Percentiles rank a stretch among this genome's conserved stretches.
These are phyloP conservation scores for Kondoa malvinella DNA, from an alignment of 768 basidiomycete species.

Conservation along the genomic window DNA sequence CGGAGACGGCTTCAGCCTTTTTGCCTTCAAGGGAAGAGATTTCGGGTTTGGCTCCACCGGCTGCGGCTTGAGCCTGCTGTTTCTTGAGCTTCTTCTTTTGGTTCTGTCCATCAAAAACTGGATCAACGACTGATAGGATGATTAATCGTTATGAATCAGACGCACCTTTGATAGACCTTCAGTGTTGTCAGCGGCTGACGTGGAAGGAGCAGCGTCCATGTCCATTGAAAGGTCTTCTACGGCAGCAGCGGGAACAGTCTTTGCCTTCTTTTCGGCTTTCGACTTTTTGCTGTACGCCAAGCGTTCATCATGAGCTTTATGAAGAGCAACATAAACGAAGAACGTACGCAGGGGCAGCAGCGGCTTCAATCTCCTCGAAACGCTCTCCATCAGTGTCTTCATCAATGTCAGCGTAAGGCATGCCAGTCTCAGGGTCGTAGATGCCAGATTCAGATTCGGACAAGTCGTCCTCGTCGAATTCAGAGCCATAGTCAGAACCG, in stretches of 20 bases:
- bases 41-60: slow-evolving; percentile 38
- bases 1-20: no score
- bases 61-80: slow-evolving; percentile 26
- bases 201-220: slow-evolving; percentile 1
- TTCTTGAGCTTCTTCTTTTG: slow-evolving; percentile 20
- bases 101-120: neutral
- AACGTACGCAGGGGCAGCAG: neutral
- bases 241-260: slow-evolving; percentile 8
- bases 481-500: slow-evolving; percentile 14
- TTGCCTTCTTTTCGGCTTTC: slow-evolving; percentile 9
- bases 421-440: slow-evolving; percentile 17
- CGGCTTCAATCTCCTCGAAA: slow-evolving; percentile 17
- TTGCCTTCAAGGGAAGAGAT: slow-evolving; percentile 23
- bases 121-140: neutral
- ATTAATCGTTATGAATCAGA: neutral
- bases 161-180: slow-evolving; percentile 6
- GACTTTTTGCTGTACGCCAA: neutral
- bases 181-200: slow-evolving; percentile 9
- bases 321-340: neutral
- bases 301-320: no score
- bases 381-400: slow-evolving; percentile 1
- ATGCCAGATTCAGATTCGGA: slow-evolving; percentile 11
- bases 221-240: neutral
- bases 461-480: slow-evolving; percentile 13
- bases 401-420: neutral